phyloP scores from a whole-genome alignment of 2,329 filamentous ascomycete genomes.

The Dactylellina cionopaga region DNA sequence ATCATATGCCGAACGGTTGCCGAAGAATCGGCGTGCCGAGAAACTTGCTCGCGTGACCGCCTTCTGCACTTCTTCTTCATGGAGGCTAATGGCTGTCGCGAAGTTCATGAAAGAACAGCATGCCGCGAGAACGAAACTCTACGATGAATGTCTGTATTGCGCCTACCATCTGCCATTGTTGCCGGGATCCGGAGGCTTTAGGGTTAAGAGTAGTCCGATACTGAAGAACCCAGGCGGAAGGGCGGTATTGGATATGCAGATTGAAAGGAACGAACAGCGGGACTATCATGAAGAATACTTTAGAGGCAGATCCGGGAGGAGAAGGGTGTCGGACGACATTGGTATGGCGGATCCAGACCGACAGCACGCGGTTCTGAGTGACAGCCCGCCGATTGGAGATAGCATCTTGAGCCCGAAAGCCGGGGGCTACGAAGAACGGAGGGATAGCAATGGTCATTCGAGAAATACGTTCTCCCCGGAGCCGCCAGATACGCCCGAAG shows the following conservation, averaged over 20 bases:
- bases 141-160: slow-evolving; percentile 95
- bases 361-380: slow-evolving; percentile 38
- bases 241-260: slow-evolving; percentile 91
- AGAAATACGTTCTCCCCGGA: slow-evolving; percentile 49
- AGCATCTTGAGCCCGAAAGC: slow-evolving; percentile 59
- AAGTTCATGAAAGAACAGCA: slow-evolving; percentile 88
- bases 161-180: slow-evolving; percentile 93
- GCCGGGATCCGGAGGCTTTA: slow-evolving; percentile 84
- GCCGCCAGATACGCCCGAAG: slow-evolving; percentile 46
- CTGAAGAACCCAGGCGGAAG: slow-evolving; percentile 93
- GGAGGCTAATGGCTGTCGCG: slow-evolving; percentile 87
- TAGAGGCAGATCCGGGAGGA: slow-evolving; percentile 70
- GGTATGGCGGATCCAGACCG: slow-evolving; percentile 48
- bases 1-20: slow-evolving; percentile 91
- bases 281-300: slow-evolving; percentile 94
- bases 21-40: slow-evolving; percentile 85
- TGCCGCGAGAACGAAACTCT: slow-evolving; percentile 90
- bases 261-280: slow-evolving; percentile 88
- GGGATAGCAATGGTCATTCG: slow-evolving; percentile 42
- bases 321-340: slow-evolving; percentile 61
- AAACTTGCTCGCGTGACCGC: slow-evolving; percentile 91
- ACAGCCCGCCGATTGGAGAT: slow-evolving; percentile 56
- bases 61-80: slow-evolving; percentile 94
- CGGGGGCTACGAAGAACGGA: slow-evolving; percentile 42
- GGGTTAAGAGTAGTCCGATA: slow-evolving; percentile 87